Percentiles rank a stretch among this genome's conserved stretches.
These are phyloP conservation scores for Ambrosiella beaveri DNA, from an alignment of 2,329 filamentous ascomycete genomes.

Conservation along the genomic window DNA sequence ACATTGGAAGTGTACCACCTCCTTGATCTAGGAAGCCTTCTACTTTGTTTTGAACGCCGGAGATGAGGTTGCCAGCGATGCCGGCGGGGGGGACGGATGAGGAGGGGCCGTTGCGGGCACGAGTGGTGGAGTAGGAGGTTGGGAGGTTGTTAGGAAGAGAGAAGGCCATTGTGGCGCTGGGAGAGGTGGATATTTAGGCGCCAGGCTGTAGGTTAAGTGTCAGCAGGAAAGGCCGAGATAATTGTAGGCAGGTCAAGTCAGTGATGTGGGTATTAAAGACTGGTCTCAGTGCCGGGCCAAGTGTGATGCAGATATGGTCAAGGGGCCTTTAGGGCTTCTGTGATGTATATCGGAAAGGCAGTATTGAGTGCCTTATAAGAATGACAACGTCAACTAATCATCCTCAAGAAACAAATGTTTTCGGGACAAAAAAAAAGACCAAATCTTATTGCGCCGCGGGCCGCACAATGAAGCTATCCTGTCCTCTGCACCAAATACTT, in stretches of 20 bases:
- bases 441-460: neutral
- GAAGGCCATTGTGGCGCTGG: conserved; percentile 41
- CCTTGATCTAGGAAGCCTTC: conserved; percentile 42
- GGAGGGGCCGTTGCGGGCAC: neutral
- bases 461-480: conserved; percentile 1
- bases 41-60: conserved; percentile 42
- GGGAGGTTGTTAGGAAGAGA: conserved; percentile 52
- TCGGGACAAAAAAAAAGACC: neutral
- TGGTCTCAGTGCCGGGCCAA: too few relatives aligned
- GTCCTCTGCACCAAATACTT: neutral
- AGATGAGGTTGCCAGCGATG: conserved; percentile 19
- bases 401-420: neutral
- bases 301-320: neutral
- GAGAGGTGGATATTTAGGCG: neutral
- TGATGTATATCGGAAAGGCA: neutral
- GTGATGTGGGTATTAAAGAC: too few relatives aligned
- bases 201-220: neutral
- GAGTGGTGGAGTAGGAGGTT: conserved; percentile 29
- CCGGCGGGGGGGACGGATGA: neutral
- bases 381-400: neutral
- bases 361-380: neutral
- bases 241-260: neutral
- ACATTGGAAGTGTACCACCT: conserved; percentile 60
- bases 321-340: neutral
- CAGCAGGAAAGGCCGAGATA: neutral